A percentile compares a stretch with the other conserved stretches of the same genome.
These are phyloP conservation scores for Dryas alaskensis DNA, from an alignment of 306 rosid species.

Conservation along the genomic window DNA sequence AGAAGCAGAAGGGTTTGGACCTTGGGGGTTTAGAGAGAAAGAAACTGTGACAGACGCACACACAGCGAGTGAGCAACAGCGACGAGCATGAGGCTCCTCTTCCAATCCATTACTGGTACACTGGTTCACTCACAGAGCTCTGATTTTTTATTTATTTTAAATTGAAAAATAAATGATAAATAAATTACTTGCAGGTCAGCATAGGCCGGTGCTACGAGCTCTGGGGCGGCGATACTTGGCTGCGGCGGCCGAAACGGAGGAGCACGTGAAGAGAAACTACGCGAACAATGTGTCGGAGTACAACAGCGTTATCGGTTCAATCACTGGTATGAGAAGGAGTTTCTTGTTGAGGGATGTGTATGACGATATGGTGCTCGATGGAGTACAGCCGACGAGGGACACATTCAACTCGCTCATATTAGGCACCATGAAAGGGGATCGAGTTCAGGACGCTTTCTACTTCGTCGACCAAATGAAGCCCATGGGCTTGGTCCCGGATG, in stretches of 20 bases:
- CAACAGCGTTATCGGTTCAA: conserved; percentile 66
- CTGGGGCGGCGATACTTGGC: conserved; percentile 50
- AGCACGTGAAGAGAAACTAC: conserved; percentile 63
- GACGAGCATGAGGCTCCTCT: conserved; percentile 52
- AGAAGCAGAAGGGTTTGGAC: conserved; percentile 27
- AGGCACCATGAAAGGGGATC: conserved; percentile 75
- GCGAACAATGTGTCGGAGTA: conserved; percentile 77
- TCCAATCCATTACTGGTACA: conserved; percentile 51
- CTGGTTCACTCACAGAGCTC: background rate
- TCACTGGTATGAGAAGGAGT: conserved; percentile 62
- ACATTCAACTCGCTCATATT: conserved; percentile 67
- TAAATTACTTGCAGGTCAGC: conserved; percentile 29
- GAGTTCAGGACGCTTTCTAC: conserved; percentile 75
- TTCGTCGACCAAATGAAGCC: conserved; percentile 78
- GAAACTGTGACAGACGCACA: conserved; percentile 1
- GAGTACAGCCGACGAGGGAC: conserved; percentile 82
- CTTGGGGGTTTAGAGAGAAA: conserved; percentile 15
- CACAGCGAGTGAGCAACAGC: background rate
- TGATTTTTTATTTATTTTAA: background rate
- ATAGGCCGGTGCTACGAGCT: conserved; percentile 41
- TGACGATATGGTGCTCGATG: conserved; percentile 92
- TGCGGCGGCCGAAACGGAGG: conserved; percentile 51
- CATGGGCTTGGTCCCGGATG: conserved; percentile 88
- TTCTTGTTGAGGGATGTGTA: conserved; percentile 74
- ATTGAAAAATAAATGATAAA: background rate